phyloP scores from a whole-genome alignment of 2,329 filamentous ascomycete genomes.

The Lachnellula hyalina region DNA sequence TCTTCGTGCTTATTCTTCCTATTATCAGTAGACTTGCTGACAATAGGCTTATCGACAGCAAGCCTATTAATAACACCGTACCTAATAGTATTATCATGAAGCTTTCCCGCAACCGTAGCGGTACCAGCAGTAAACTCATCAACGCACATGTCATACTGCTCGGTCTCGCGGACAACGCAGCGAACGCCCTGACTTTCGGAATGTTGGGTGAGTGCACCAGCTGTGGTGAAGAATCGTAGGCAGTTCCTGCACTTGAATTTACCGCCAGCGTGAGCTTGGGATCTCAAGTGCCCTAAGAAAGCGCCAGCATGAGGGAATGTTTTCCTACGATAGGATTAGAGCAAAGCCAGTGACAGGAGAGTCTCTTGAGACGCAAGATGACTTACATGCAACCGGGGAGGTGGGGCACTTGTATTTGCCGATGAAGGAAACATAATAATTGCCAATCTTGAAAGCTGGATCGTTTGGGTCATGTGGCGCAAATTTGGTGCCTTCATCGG shows the following conservation, averaged over 20 bases:
- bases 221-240: constrained; percentile 35
- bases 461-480: background rate
- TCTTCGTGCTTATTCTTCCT: too few relatives aligned
- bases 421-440: background rate
- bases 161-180: constrained; percentile 40
- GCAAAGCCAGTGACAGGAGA: background rate
- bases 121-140: constrained; percentile 37
- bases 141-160: constrained; percentile 36
- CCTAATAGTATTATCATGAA: constrained; percentile 32
- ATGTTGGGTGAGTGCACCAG: constrained; percentile 43
- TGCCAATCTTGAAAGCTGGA: background rate
- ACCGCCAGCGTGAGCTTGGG: constrained; percentile 35
- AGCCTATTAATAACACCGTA: constrained; percentile 23
- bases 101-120: constrained; percentile 22
- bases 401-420: background rate
- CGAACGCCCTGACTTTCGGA: constrained; percentile 39
- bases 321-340: constrained; percentile 11
- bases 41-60: too few relatives aligned
- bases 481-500: background rate
- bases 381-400: background rate
- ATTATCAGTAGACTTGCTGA: too few relatives aligned
- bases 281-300: constrained; percentile 39
- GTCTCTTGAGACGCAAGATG: background rate
- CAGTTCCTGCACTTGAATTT: constrained; percentile 43
- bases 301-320: constrained; percentile 2